Evolutionary conservation across 495 filamentous ascomycete genomes (phyloP), one percentile per base, ranked within the genome.

Genomic region (Penicillium odoratum): DNA sequence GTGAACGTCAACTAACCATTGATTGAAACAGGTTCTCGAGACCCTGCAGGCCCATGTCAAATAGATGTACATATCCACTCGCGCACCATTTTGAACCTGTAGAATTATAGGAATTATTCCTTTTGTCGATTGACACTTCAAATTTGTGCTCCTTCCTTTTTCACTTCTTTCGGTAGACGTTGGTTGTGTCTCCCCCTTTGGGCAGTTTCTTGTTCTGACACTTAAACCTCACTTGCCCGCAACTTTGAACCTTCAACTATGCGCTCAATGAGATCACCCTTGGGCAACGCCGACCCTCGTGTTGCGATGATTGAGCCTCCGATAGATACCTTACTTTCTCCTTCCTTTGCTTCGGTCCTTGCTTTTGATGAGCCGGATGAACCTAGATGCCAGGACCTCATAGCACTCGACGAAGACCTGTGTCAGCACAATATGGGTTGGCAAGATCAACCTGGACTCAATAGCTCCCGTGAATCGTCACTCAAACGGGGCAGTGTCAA

Each of bases 41-140:
- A 85, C 79, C 73, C 82, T 92, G 70, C 88, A 92, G 76, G 79
- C 83, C 62, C 81, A 81, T 63, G 78, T 92, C 65, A 92, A 91
- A 82, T 90, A 86, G 75, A 74, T 78, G 75, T 78, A 78, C 69
- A 78, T 78, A 78, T 69, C 69, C 69, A 65, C 57, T 72, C 60
- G 71, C 62, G 63, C 69, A 54, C 64, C 61, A 28, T 26, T 26
- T 64, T 69, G 56, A 74, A 72, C 64, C 31, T 78, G 75, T 76
- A 78, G 72, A 76, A 78, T 73, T 74, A 76, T 68, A 75, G 58
- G 69, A 69, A 70, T 69, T 73, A 63, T 70, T 29, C 29, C 47
- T 60, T 64, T 61, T 66, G 61, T 62, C 55, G 42, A 57, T 28
- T 48, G 30, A 42, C 47, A 38, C 10, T 51, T 38, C 48, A 51